Evolutionary conservation across 2,329 filamentous ascomycete species (phyloP), one percentile per base, ranked within the genome.

Genomic region (Metarhizium brunneum): DNA sequence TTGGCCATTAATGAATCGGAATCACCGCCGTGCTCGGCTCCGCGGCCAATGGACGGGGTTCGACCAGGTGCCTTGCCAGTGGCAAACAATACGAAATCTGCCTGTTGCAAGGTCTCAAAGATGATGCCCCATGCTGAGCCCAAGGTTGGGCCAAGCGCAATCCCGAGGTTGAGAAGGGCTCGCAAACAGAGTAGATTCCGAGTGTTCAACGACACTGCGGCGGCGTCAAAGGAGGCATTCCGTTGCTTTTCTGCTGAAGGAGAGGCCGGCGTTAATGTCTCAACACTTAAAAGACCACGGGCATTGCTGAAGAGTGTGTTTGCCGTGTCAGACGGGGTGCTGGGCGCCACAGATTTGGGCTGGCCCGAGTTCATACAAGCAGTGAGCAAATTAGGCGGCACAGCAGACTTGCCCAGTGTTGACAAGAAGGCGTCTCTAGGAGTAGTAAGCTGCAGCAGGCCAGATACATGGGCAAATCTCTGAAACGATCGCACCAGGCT

Each of bases 381-480:
- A 16, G 81, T 83, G 47, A 87, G 75, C 1, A 86, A 77, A 62
- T 95, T 92, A 0, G 90, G 84, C 3, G 94, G 94, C 2, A 97
- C 89, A 7, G 94, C 91, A 47, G 92, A 87, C 71, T 99, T 99
- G 0, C 90, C 91, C 3, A 99, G 75, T 0, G 92, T 96, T 0
- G 94, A 97, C 38, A 99, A 76, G 64, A 99, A 95, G 0, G 94
- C 94, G 76, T 99, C 94, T 60, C 94, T 81, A 0, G 94, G 92
- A 0, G 92, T 96, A 13, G 81, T 76, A 10, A 97, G 80, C 59
- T 92, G 85, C 8, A 99, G 73, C 50, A 99, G 76, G 5, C 94
- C 95, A 43, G 94, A 90, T 2, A 97, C 92, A 67, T 99, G 95
- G 1, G 94, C 88, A 64, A 99, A 89, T 61, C 95, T 91, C 65